These are phyloP conservation scores for Kodamaea alishanica DNA, from an alignment of 1,139 yeast species.

Conservation along the genomic window DNA sequence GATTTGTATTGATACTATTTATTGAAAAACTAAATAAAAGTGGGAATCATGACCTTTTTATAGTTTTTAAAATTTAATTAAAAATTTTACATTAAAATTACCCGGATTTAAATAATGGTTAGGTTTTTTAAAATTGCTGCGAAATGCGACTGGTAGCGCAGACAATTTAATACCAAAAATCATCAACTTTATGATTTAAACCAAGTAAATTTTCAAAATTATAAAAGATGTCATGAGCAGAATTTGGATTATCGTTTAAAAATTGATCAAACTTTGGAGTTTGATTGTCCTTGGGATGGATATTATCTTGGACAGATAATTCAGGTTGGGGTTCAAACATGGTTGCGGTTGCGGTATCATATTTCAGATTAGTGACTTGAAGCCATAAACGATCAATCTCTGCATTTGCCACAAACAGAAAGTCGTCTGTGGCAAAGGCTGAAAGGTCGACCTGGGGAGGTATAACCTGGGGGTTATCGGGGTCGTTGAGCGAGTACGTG, in stretches of 20 bases:
- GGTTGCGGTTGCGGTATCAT: constrained; percentile 14
- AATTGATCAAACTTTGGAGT: background rate
- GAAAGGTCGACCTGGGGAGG: background rate
- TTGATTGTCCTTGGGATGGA: background rate
- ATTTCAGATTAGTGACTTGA: constrained; percentile 34
- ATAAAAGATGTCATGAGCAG: constrained; percentile 8
- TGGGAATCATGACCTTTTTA: constrained; percentile 6
- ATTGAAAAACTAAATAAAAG: background rate
- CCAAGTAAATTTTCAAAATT: constrained; percentile 14
- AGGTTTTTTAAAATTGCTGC: background rate
- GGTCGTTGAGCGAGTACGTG: background rate
- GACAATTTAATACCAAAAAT: constrained; percentile 5
- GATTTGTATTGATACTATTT: background rate
- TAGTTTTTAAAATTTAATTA: constrained; percentile 1
- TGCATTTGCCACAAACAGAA: constrained; percentile 25
- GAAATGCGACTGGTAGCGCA: background rate
- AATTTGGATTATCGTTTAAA: background rate
- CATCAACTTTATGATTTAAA: constrained; percentile 4
- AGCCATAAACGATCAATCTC: constrained; percentile 42
- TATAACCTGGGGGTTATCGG: background rate
- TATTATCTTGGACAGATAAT: background rate
- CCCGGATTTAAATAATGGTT: background rate
- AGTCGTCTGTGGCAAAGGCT: constrained; percentile 10
- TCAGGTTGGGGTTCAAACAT: background rate
- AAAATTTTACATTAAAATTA: background rate